phyloP scores from a whole-genome alignment of 2,329 filamentous ascomycete species.

The Fusarium sp. region DNA sequence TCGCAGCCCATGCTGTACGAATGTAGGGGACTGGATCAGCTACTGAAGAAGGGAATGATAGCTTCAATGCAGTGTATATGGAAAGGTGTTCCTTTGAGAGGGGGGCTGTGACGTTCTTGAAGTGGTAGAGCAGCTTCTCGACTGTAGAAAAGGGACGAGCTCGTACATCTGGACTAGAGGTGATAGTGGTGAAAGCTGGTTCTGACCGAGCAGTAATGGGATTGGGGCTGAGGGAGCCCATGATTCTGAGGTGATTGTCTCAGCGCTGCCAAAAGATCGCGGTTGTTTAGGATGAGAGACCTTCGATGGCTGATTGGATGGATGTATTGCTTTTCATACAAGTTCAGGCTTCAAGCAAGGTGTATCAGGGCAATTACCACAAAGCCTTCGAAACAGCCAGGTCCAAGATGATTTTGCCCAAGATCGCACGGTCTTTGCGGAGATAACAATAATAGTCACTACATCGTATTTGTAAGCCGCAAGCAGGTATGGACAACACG shows the following conservation, averaged over 20 bases:
- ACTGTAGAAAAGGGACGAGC: constrained; percentile 6
- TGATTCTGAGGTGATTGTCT: no score
- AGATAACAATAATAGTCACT: not conserved
- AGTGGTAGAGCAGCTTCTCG: constrained; percentile 1
- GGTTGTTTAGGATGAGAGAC: not conserved
- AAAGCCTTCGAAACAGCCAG: no score
- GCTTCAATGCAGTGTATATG: constrained; percentile 1
- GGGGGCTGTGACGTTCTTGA: constrained; percentile 1
- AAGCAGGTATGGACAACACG: not conserved
- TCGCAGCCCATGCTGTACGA: constrained; percentile 4
- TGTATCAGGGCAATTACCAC: not conserved
- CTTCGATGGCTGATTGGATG: not conserved
- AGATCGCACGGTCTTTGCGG: not conserved
- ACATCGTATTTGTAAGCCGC: not conserved
- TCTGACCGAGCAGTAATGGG: not conserved
- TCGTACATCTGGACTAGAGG: not conserved
- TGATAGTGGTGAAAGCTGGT: not conserved
- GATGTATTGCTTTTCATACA: not conserved
- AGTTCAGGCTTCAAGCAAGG: not conserved
- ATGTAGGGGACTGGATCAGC: not conserved
- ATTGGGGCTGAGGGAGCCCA: not conserved
- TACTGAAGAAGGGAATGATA: not conserved
- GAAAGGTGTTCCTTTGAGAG: constrained; percentile 2
- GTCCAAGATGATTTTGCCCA: not conserved
- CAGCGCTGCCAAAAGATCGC: not conserved